phyloP scores from a whole-genome alignment of 2,329 filamentous ascomycete species.

The Trichoderma asperellum region DNA sequence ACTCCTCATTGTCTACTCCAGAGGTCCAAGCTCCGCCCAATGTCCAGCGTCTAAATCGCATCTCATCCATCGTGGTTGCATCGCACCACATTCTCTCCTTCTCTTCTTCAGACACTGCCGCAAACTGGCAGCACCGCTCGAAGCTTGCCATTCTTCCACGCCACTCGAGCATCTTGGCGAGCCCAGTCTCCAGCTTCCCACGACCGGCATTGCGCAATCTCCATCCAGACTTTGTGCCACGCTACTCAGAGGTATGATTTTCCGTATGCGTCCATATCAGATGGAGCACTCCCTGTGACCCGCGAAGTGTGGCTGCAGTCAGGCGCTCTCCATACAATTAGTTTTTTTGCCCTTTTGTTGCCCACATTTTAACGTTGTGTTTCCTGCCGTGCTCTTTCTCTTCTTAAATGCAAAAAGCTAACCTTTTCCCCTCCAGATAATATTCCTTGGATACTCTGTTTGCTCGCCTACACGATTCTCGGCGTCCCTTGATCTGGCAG shows the following conservation, averaged over 20 bases:
- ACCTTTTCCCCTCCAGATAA: background rate
- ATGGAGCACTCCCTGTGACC: background rate
- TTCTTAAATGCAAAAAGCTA: conserved; percentile 1
- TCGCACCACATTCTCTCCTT: conserved; percentile 2
- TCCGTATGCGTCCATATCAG: background rate
- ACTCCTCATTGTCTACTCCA: background rate
- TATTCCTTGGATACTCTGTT: background rate
- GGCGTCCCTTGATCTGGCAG: background rate
- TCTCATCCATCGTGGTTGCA: conserved; percentile 15
- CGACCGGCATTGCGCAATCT: background rate
- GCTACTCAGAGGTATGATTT: background rate
- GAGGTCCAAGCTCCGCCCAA: conserved; percentile 3
- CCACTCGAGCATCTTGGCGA: background rate
- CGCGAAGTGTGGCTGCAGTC: conserved; percentile 2
- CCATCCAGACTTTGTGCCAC: background rate
- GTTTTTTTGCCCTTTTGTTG: background rate
- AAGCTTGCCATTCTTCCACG: background rate
- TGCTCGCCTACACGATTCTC: background rate
- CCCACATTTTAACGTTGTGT: background rate
- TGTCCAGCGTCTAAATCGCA: conserved; percentile 8
- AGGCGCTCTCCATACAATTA: background rate
- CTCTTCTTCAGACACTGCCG: background rate
- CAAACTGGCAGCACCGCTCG: background rate
- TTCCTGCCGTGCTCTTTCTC: background rate
- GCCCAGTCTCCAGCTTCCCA: background rate